These are phyloP conservation scores for Kodamaea restingae DNA, from an alignment of 805 yeast species.

Conservation along the genomic window DNA sequence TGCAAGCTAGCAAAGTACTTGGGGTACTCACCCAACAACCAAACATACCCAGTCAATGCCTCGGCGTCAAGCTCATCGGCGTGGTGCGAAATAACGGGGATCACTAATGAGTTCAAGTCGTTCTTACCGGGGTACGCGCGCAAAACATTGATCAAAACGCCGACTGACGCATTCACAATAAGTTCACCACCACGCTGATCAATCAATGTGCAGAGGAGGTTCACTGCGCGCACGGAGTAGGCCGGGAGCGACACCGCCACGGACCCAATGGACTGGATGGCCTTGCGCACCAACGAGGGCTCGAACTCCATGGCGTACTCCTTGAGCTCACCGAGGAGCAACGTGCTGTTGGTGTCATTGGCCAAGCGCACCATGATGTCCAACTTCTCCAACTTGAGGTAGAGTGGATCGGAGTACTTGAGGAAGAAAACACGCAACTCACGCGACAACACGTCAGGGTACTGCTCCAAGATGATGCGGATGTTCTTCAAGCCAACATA, in stretches of 20 bases:
- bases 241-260: conserved; percentile 61
- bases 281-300: conserved; percentile 63
- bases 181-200: conserved; percentile 61
- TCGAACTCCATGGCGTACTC: conserved; percentile 87
- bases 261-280: conserved; percentile 67
- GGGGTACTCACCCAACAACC: conserved; percentile 72
- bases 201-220: conserved; percentile 53
- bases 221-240: conserved; percentile 54
- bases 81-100: conserved; percentile 51
- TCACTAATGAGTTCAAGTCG: conserved; percentile 46
- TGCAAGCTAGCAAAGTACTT: conserved; percentile 53
- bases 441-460: conserved; percentile 71
- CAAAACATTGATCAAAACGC: conserved; percentile 60
- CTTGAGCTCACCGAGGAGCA: conserved; percentile 64
- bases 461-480: conserved; percentile 81
- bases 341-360: conserved; percentile 52
- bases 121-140: conserved; percentile 59
- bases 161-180: conserved; percentile 54
- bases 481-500: conserved; percentile 90
- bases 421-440: conserved; percentile 88
- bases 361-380: conserved; percentile 72
- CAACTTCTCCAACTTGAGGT: conserved; percentile 70
- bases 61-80: conserved; percentile 47
- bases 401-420: conserved; percentile 80
- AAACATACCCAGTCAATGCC: conserved; percentile 56